A percentile compares a stretch with the other conserved stretches of the same genome.
Conservation (phyloP, 2,329 filamentous ascomycete species). For the Colletotrichum spaethianum region DNA sequence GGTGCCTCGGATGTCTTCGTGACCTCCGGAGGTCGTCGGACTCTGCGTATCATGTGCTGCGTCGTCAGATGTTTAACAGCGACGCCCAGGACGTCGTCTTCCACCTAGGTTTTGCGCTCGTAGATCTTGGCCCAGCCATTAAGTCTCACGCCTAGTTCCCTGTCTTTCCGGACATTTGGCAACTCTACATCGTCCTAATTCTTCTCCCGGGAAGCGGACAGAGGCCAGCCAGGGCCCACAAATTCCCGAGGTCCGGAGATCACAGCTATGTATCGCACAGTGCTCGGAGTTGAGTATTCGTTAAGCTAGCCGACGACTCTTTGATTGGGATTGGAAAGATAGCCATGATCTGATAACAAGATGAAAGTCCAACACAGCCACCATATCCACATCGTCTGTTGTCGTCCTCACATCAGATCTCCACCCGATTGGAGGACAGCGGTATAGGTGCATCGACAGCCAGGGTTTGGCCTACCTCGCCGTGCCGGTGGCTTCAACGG, state of each 20-base stretch:
- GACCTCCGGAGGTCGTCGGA: constrained; percentile 3
- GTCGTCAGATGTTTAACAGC: constrained; percentile 18
- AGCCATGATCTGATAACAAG: background rate
- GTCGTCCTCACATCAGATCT: background rate
- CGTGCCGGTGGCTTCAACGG: background rate
- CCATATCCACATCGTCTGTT: constrained; percentile 14
- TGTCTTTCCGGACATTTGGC: constrained; percentile 23
- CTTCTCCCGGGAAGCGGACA: background rate
- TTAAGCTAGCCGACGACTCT: background rate
- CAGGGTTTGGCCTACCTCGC: background rate
- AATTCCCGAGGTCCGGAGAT: constrained; percentile 19
- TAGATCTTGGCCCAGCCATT: background rate
- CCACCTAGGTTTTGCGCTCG: background rate
- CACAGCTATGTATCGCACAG: constrained; percentile 32
- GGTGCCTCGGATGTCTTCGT: background rate
- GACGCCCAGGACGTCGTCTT: background rate
- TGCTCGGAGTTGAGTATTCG: constrained; percentile 8
- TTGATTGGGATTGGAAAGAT: background rate
- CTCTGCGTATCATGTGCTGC: constrained; percentile 13
- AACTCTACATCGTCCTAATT: constrained; percentile 37
- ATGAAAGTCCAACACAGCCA: constrained; percentile 1
- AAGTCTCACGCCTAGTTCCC: constrained; percentile 7
- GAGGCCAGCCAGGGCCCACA: constrained; percentile 2
- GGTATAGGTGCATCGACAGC: background rate
- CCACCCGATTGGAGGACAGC: background rate